A percentile compares a stretch with the other conserved stretches of the same genome.
Evolutionary conservation across 179 eudicot genomes (phyloP).

Genomic region (Beta lomatogona): DNA sequence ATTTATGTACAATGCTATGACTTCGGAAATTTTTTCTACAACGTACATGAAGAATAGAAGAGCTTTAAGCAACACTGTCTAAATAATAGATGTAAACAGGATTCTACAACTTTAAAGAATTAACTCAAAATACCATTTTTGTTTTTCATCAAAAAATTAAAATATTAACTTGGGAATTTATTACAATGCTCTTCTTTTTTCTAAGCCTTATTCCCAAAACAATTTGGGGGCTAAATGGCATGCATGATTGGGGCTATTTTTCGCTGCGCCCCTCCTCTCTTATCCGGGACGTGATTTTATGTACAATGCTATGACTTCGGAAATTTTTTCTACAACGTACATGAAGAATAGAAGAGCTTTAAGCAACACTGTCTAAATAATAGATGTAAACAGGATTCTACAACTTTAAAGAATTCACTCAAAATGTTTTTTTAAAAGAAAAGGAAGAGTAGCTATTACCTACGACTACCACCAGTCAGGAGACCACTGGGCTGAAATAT

Average conservation of each 20-base stretch:
- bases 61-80: background rate
- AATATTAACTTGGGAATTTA: too few species aligned
- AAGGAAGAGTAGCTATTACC: slow-evolving; percentile 38
- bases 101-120: background rate
- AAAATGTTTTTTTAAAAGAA: background rate
- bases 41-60: background rate
- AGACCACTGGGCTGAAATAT: slow-evolving; percentile 98
- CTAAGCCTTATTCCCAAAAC: too few species aligned
- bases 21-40: background rate
- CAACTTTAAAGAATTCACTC: background rate
- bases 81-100: too few species aligned
- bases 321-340: background rate
- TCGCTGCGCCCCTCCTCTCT: too few species aligned
- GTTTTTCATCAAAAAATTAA: too few species aligned
- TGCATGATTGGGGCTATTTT: too few species aligned
- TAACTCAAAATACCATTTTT: too few species aligned
- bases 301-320: too few species aligned
- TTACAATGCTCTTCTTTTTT: too few species aligned
- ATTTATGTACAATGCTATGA: background rate
- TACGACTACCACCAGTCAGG: slow-evolving; percentile 98
- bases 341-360: background rate
- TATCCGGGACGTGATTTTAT: too few species aligned
- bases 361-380: background rate
- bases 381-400: background rate
- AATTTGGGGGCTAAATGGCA: too few species aligned